Conservation (phyloP, 306 rosid genomes). For the Cyamopsis tetragonoloba region DNA sequence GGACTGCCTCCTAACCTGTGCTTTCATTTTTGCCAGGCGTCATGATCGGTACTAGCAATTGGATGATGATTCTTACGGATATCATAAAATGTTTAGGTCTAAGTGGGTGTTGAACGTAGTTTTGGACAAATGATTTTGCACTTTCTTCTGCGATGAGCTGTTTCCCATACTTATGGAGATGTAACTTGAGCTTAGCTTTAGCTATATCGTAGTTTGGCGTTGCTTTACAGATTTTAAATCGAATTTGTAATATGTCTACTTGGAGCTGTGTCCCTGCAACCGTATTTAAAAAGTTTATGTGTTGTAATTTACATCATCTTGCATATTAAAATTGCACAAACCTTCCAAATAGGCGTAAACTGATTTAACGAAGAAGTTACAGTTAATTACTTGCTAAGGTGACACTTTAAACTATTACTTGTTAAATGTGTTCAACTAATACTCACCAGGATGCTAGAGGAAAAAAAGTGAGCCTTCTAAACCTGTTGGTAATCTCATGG, state of each 20-base stretch:
- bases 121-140: constrained; percentile 43
- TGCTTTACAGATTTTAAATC: constrained; percentile 29
- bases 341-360: background rate
- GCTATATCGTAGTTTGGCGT: constrained; percentile 43
- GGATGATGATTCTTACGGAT: constrained; percentile 24
- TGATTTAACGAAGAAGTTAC: background rate
- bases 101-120: constrained; percentile 45
- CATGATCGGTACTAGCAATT: constrained; percentile 64
- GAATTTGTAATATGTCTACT: constrained; percentile 34
- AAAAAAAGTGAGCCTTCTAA: too few relatives aligned
- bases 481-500: too few relatives aligned
- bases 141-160: constrained; percentile 38
- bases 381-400: background rate
- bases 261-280: constrained; percentile 18
- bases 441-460: too few relatives aligned
- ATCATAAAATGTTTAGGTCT: constrained; percentile 34
- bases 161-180: constrained; percentile 37
- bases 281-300: background rate
- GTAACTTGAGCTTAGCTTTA: constrained; percentile 53
- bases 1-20: background rate
- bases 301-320: background rate
- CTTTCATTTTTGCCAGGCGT: constrained; percentile 52
- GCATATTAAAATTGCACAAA: background rate
- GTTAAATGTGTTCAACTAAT: background rate
- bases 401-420: too few relatives aligned